Evolutionary conservation across 148 eudicot species (phyloP).

Genomic region (Rhododendron kiyosumense): DNA sequence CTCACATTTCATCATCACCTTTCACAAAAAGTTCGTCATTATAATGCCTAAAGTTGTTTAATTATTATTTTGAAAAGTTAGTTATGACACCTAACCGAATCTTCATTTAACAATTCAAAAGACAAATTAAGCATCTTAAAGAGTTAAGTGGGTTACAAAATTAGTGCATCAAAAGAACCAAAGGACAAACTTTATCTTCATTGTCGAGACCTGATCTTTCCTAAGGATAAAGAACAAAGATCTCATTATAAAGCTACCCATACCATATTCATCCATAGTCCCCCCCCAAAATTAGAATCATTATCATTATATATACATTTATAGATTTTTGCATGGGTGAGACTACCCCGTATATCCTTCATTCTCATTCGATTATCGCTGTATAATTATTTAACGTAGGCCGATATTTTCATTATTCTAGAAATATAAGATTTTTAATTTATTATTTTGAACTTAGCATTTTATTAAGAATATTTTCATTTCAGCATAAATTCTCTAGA

Average conservation of each 20-base stretch:
- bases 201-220: neutral
- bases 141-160: neutral
- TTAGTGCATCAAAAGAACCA: neutral
- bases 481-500: no score
- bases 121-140: neutral
- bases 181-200: slow-evolving; percentile 4
- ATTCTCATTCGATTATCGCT: neutral
- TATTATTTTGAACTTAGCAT: no score
- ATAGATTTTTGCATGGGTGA: neutral
- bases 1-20: neutral
- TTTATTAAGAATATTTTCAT: no score
- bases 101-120: slow-evolving; percentile 8
- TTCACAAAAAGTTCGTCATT: neutral
- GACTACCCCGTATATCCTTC: neutral
- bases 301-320: no score
- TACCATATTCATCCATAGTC: neutral
- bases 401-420: no score
- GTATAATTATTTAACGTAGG: no score
- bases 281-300: neutral
- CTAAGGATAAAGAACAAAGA: neutral
- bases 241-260: neutral
- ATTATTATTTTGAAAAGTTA: neutral
- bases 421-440: no score
- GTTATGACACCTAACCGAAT: neutral
- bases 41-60: neutral